phyloP scores from a whole-genome alignment of 2,329 filamentous ascomycete species.

The Talaromyces sp. region DNA sequence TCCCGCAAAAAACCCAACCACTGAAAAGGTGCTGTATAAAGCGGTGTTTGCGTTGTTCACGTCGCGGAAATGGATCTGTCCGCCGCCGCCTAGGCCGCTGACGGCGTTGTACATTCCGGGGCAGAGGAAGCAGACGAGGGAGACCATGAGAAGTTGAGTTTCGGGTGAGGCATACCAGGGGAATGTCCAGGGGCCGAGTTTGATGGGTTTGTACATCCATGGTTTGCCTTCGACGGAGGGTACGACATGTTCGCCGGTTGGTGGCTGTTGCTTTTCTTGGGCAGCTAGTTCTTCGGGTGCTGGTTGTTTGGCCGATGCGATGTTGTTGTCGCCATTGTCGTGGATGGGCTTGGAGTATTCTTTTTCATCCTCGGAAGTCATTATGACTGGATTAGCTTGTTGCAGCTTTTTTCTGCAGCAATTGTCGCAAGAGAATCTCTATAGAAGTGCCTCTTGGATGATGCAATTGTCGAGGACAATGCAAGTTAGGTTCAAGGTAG shows the following conservation, averaged over 20 bases:
- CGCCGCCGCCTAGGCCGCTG: slow-evolving; percentile 64
- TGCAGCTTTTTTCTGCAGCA: neutral
- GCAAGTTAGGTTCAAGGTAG: neutral
- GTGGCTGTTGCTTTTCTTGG: neutral
- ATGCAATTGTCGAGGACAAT: neutral
- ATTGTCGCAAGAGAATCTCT: neutral
- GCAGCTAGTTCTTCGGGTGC: neutral
- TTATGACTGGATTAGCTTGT: slow-evolving; percentile 3
- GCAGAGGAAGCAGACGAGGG: slow-evolving; percentile 69
- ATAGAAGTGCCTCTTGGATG: neutral
- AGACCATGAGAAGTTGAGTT: slow-evolving; percentile 69
- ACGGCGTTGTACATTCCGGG: slow-evolving; percentile 73
- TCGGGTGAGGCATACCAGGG: slow-evolving; percentile 73
- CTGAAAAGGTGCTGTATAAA: slow-evolving; percentile 69
- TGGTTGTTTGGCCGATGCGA: neutral
- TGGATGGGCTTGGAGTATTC: slow-evolving; percentile 14
- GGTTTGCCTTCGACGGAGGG: slow-evolving; percentile 21
- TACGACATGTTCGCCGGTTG: slow-evolving; percentile 1
- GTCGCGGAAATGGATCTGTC: slow-evolving; percentile 57
- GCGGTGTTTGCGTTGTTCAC: slow-evolving; percentile 68
- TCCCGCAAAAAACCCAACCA: slow-evolving; percentile 63
- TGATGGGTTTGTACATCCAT: slow-evolving; percentile 68
- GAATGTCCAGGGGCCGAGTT: slow-evolving; percentile 54
- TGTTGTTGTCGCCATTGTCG: slow-evolving; percentile 5
- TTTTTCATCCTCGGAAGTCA: slow-evolving; percentile 16